A percentile compares a stretch with the other conserved stretches of the same genome.
These are phyloP conservation scores for Boechera divaricarpa DNA, from an alignment of 345 rosid genomes.

Conservation along the genomic window DNA sequence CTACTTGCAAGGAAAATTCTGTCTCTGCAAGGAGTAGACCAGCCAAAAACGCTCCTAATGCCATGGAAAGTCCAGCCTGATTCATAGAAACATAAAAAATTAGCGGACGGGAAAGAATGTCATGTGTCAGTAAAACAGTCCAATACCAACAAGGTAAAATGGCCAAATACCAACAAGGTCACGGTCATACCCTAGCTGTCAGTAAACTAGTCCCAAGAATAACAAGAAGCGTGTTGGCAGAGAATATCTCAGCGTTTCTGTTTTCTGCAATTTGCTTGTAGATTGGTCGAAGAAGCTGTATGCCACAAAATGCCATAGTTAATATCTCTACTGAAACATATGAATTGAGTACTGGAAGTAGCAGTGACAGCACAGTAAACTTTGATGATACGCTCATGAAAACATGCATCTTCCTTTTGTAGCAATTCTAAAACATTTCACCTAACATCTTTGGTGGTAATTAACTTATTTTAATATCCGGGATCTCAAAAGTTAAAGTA, in stretches of 20 bases:
- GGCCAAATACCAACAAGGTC: constrained; percentile 36
- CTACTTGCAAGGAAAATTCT: constrained; percentile 99
- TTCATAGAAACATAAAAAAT: constrained; percentile 29
- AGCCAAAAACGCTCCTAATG: constrained; percentile 97
- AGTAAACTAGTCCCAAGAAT: constrained; percentile 98
- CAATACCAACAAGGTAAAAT: constrained; percentile 34
- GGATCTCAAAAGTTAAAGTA: constrained; percentile 14
- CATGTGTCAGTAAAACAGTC: constrained; percentile 8
- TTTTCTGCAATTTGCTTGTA: constrained; percentile 97
- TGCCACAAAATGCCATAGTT: constrained; percentile 22
- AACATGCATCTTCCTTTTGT: constrained; percentile 26
- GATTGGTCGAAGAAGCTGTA: constrained; percentile 96
- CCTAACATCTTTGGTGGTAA: constrained; percentile 15
- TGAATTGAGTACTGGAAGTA: constrained; percentile 16
- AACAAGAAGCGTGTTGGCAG: constrained; percentile 95
- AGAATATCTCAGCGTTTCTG: constrained; percentile 97
- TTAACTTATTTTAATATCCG: constrained; percentile 28
- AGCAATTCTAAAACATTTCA: constrained; percentile 29
- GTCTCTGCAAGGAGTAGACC: constrained; percentile 99
- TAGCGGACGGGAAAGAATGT: constrained; percentile 9
- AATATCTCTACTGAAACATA: constrained; percentile 22
- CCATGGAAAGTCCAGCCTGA: constrained; percentile 99
- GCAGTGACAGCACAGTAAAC: constrained; percentile 25
- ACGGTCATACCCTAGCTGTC: constrained; percentile 86
- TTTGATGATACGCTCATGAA: constrained; percentile 23